A percentile compares a stretch with the other conserved stretches of the same genome.
Evolutionary conservation across 148 eudicot genomes (phyloP).

Genomic region (Silene conica): DNA sequence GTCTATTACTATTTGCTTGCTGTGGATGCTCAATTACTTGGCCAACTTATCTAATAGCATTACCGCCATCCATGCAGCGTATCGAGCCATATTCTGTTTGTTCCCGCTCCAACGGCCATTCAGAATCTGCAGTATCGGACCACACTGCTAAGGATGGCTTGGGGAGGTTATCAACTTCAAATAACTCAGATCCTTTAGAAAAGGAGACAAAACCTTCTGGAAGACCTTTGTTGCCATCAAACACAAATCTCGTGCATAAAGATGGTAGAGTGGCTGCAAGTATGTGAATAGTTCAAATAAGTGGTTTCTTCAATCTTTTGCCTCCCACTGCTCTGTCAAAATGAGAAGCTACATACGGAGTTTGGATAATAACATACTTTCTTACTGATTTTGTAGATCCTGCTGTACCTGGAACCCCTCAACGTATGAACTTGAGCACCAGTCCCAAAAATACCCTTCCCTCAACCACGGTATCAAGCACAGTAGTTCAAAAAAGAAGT

Average conservation of each 20-base stretch:
- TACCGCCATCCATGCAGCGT: conserved; percentile 43
- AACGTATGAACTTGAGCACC: conserved; percentile 48
- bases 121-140: conserved; percentile 54
- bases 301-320: conserved; percentile 13
- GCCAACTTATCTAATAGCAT: conserved; percentile 17
- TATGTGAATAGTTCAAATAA: conserved; percentile 29
- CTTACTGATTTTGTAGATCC: conserved; percentile 43
- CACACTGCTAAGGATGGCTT: conserved; percentile 53
- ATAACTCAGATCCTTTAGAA: conserved; percentile 51
- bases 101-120: conserved; percentile 47
- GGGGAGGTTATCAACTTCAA: conserved; percentile 63
- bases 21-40: conserved; percentile 10
- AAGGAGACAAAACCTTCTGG: conserved; percentile 62
- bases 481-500: conserved; percentile 52
- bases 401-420: conserved; percentile 72
- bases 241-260: conserved; percentile 47
- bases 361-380: conserved; percentile 15
- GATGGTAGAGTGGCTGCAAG: conserved; percentile 65
- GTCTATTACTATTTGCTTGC: conserved; percentile 1
- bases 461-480: conserved; percentile 36
- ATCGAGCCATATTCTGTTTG: conserved; percentile 72
- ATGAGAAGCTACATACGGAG: not conserved
- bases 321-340: not conserved
- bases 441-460: conserved; percentile 47
- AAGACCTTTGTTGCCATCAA: conserved; percentile 56